Evolutionary conservation across 768 basidiomycete genomes (phyloP), one percentile per base, ranked within the genome.

Genomic region (Russula sp.): DNA sequence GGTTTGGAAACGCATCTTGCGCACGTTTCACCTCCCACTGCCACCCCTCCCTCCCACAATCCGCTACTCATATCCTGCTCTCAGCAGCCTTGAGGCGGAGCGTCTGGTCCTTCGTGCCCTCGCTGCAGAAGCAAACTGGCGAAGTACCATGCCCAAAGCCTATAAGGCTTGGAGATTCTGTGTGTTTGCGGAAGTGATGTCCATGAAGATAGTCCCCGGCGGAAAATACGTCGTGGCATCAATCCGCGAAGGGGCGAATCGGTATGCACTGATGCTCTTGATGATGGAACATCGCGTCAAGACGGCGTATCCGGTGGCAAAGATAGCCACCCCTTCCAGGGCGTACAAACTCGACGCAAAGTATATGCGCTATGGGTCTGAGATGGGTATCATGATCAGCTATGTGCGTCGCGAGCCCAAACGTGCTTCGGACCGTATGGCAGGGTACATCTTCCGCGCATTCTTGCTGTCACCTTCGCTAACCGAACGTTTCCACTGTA

Each of bases 241-340:
- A 7, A 47, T 66, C 22, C 56, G 65, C 13, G 56, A 56, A 49
- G 50, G 53, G 2, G 35, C 32, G 32, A 57, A 54, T 38, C 56
- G 51, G 20, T 67, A 67, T 54, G 65, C 60, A 38, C 22, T 67
- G 5, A 39, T 59, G 46, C 58, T 67, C 18, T 48, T 62, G 25
- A 54, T 67, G 66, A 59, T 66, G 66, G 66, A 67, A 11, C 66
- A 67, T 60, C 66, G 66, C 49, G 54, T 59, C 50, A 55, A 63
- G 43, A 63, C 38, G 7, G 60, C 54, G 4, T 67, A 67, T 43
- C 66, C 66, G 8, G 56, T 67, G 16, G 66, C 64, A 14, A 67
- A 52, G 39, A 52, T 65, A 0, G 25, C 22, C 18, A 60, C 36
- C 9, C 38, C 38, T 11, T 56, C 60, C 18, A 67, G 63, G 41